Evolutionary conservation across 352 stramenopile species (phyloP).

Genomic region (Labyrinthula sp.): DNA sequence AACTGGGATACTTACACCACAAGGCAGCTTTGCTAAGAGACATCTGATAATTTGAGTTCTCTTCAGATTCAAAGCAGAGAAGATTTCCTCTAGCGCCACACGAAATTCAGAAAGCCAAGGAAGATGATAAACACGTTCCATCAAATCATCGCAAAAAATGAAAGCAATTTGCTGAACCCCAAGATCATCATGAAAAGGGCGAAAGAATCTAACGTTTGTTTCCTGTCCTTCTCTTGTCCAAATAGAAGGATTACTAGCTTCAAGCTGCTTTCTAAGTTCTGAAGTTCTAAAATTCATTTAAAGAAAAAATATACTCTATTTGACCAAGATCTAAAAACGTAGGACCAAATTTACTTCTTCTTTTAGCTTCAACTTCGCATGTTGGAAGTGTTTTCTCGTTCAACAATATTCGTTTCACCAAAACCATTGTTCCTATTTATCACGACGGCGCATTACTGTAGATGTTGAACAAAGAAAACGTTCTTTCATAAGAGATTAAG

Average conservation of each 20-base stretch:
- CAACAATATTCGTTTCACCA: too few species aligned
- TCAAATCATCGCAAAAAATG: constrained; percentile 94
- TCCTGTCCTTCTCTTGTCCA: constrained; percentile 20
- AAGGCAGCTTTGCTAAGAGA: constrained; percentile 78
- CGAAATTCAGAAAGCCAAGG: constrained; percentile 63
- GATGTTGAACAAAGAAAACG: too few species aligned
- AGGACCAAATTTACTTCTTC: too few species aligned
- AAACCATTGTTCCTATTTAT: too few species aligned
- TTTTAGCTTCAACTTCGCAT: too few species aligned
- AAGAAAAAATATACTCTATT: too few species aligned
- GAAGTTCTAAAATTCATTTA: too few species aligned
- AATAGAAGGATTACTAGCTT: constrained; percentile 1
- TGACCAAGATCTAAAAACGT: too few species aligned
- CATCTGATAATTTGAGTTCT: constrained; percentile 60
- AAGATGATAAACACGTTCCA: constrained; percentile 74
- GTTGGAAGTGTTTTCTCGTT: too few species aligned
- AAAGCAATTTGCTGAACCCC: constrained; percentile 92
- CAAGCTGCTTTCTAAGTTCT: background rate
- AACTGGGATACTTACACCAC: constrained; percentile 72
- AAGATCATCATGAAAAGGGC: constrained; percentile 84
- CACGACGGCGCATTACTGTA: too few species aligned
- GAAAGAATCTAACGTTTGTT: constrained; percentile 65
- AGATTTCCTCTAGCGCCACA: constrained; percentile 46
- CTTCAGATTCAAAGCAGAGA: constrained; percentile 57
- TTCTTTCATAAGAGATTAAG: too few species aligned